Evolutionary conservation across 345 rosid genomes (phyloP).

Genomic region (Anacardium occidentale): DNA sequence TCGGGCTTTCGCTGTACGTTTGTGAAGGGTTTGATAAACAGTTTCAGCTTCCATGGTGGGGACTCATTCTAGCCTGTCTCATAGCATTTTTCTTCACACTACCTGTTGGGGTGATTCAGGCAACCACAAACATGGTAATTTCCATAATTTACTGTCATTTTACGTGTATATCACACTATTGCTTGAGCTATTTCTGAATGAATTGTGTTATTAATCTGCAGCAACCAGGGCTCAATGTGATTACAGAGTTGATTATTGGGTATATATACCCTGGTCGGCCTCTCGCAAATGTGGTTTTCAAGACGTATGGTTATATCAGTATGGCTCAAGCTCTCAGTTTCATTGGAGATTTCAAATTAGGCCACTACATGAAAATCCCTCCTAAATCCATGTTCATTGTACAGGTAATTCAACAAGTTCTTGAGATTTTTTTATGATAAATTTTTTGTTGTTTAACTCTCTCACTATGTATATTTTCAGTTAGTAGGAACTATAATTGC

Average conservation of each 20-base stretch:
- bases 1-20: slow-evolving; percentile 35
- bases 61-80: slow-evolving; percentile 36
- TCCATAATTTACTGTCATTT: neutral
- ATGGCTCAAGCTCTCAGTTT: slow-evolving; percentile 41
- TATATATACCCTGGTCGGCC: slow-evolving; percentile 54
- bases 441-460: neutral
- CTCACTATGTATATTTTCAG: slow-evolving; percentile 6
- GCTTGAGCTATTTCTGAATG: neutral
- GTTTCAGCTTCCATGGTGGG: slow-evolving; percentile 58
- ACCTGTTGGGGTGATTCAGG: slow-evolving; percentile 49
- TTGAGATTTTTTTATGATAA: neutral
- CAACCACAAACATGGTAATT: slow-evolving; percentile 51
- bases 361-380: slow-evolving; percentile 63
- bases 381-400: slow-evolving; percentile 55
- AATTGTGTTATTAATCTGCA: slow-evolving; percentile 22
- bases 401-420: slow-evolving; percentile 32
- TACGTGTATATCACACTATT: neutral
- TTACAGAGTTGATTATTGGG: slow-evolving; percentile 51
- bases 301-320: slow-evolving; percentile 45
- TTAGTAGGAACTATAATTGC: slow-evolving; percentile 43
- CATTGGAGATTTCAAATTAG: slow-evolving; percentile 43
- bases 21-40: slow-evolving; percentile 48
- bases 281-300: slow-evolving; percentile 47
- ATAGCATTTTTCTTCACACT: slow-evolving; percentile 46
- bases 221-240: slow-evolving; percentile 47